phyloP scores from a whole-genome alignment of 352 stramenopile species.

The Phytophthora rubi region DNA sequence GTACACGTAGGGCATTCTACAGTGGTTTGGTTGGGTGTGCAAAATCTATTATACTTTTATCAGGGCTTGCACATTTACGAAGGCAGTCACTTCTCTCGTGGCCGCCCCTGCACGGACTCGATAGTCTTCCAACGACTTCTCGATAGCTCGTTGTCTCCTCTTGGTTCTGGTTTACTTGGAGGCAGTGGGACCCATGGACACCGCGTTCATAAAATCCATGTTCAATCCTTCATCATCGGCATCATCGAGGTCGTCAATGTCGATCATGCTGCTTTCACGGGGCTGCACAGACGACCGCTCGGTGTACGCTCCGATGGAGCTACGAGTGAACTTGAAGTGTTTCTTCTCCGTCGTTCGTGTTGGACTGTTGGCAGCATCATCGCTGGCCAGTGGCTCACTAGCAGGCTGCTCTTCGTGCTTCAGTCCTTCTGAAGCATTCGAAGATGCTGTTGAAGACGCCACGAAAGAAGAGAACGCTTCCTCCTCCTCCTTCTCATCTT shows the following conservation, averaged over 20 bases:
- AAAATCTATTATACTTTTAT: conserved; percentile 33
- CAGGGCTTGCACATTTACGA: conserved; percentile 20
- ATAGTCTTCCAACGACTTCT: conserved; percentile 10
- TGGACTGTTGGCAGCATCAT: conserved; percentile 13
- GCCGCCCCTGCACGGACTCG: neutral
- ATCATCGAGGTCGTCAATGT: conserved; percentile 42
- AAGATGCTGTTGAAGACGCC: conserved; percentile 20
- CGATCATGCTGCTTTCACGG: conserved; percentile 43
- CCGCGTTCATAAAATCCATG: conserved; percentile 80
- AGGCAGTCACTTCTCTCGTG: neutral
- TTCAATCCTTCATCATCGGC: conserved; percentile 70
- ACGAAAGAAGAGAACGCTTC: conserved; percentile 42
- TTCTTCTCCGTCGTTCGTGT: conserved; percentile 34
- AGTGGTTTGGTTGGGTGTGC: neutral
- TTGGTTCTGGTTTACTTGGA: conserved; percentile 23
- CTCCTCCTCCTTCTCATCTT: conserved; percentile 25
- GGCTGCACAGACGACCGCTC: conserved; percentile 35
- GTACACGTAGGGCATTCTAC: no score
- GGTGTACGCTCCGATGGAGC: conserved; percentile 30
- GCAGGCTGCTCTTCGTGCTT: conserved; percentile 34
- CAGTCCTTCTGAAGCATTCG: neutral
- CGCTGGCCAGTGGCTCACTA: conserved; percentile 22
- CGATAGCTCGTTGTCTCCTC: conserved; percentile 4
- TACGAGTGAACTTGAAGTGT: conserved; percentile 51
- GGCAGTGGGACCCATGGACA: conserved; percentile 33